Percentiles rank a stretch among this genome's conserved stretches.
Evolutionary conservation across 768 basidiomycete species (phyloP).

Genomic region (Tylopilus subfusipes): DNA sequence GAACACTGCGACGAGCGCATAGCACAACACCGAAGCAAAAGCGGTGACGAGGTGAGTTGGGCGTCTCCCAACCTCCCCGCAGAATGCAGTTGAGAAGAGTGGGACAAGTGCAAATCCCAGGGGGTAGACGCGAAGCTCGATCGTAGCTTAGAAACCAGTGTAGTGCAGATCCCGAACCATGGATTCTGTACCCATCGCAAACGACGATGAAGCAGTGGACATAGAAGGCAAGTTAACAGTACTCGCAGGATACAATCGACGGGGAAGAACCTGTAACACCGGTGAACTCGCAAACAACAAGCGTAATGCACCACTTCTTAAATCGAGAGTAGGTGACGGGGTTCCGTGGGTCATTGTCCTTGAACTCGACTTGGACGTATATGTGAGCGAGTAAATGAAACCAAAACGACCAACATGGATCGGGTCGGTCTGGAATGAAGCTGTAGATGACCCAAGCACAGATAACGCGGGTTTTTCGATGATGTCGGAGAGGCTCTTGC

Average conservation of each 20-base stretch:
- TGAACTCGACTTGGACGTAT: slow-evolving; percentile 35
- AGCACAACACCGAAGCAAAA: slow-evolving; percentile 41
- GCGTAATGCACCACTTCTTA: slow-evolving; percentile 31
- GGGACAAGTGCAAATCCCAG: slow-evolving; percentile 63
- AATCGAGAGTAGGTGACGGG: slow-evolving; percentile 35
- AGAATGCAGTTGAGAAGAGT: slow-evolving; percentile 61
- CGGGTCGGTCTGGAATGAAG: not conserved
- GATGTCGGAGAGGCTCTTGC: slow-evolving; percentile 1
- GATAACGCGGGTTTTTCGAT: slow-evolving; percentile 8
- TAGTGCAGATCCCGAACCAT: slow-evolving; percentile 49
- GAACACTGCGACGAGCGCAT: slow-evolving; percentile 34
- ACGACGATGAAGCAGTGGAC: slow-evolving; percentile 52
- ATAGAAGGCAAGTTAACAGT: slow-evolving; percentile 14
- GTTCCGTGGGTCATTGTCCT: slow-evolving; percentile 35
- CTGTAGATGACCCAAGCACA: slow-evolving; percentile 1
- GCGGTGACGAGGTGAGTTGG: slow-evolving; percentile 54
- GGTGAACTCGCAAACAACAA: slow-evolving; percentile 31
- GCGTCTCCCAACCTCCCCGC: slow-evolving; percentile 65
- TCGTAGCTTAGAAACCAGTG: slow-evolving; percentile 41
- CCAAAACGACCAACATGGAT: slow-evolving; percentile 13
- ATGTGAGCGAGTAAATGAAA: not conserved
- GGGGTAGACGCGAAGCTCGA: slow-evolving; percentile 50
- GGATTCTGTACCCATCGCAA: slow-evolving; percentile 50
- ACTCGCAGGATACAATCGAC: not conserved
- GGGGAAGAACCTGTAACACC: slow-evolving; percentile 23